phyloP scores from a whole-genome alignment of 2,329 filamentous ascomycete species.

The Ophiocordyceps robertsii region DNA sequence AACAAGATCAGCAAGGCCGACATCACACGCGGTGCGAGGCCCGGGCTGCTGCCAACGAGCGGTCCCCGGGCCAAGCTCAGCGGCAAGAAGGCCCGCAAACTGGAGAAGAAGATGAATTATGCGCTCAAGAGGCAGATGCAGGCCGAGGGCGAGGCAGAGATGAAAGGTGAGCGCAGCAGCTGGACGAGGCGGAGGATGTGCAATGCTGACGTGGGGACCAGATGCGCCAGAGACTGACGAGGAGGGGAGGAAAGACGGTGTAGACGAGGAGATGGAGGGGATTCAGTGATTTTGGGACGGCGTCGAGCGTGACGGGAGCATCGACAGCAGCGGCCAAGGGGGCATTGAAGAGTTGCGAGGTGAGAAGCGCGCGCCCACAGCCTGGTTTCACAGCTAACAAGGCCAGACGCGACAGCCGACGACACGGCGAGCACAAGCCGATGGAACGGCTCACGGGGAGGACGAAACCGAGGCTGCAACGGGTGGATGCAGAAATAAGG shows the following conservation, averaged over 20 bases:
- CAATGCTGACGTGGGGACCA: conserved; percentile 1
- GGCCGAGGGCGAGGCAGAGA: conserved; percentile 33
- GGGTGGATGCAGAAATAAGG: no score
- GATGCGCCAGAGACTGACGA: conserved; percentile 6
- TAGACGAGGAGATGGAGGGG: conserved; percentile 8
- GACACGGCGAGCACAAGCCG: no score
- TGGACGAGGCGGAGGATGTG: neutral
- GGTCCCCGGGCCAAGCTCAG: conserved; percentile 37
- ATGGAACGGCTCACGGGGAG: no score
- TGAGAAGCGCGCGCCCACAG: no score
- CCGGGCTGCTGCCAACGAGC: conserved; percentile 40
- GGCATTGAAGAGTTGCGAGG: no score
- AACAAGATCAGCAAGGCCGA: conserved; percentile 28
- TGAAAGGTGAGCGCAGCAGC: conserved; percentile 25
- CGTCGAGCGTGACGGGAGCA: neutral
- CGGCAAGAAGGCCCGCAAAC: conserved; percentile 41
- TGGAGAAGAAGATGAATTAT: conserved; percentile 39
- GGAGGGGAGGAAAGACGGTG: conserved; percentile 1
- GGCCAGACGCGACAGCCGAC: no score
- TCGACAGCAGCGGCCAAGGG: no score
- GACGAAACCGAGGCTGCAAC: no score
- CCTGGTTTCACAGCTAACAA: no score
- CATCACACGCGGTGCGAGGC: conserved; percentile 32
- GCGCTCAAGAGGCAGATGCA: conserved; percentile 39
- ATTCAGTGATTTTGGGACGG: conserved; percentile 6